Evolutionary conservation across 768 basidiomycete genomes (phyloP).

Genomic region (Crepidotus variabilis): DNA sequence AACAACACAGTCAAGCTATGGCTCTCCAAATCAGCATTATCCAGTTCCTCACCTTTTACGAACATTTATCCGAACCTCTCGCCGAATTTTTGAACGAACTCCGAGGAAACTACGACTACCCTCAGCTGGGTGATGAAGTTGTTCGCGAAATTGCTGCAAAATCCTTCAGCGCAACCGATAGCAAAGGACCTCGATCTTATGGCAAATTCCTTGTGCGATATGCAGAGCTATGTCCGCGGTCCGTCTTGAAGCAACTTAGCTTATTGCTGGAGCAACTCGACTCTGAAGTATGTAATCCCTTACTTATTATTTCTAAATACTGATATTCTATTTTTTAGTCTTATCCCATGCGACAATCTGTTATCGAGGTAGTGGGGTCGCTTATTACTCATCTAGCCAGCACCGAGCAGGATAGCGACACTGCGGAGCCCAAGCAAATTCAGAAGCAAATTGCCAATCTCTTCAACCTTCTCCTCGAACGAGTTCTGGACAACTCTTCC

Average conservation of each 20-base stretch:
- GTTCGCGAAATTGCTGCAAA: constrained; percentile 83
- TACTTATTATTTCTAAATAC: not conserved
- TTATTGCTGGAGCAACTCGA: constrained; percentile 84
- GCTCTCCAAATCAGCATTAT: constrained; percentile 88
- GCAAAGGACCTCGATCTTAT: constrained; percentile 83
- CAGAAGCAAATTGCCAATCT: constrained; percentile 77
- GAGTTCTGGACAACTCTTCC: constrained; percentile 83
- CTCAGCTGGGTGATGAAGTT: constrained; percentile 88
- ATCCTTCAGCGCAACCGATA: constrained; percentile 76
- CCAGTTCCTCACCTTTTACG: constrained; percentile 89
- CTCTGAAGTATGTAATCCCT: constrained; percentile 62
- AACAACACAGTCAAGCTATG: constrained; percentile 80
- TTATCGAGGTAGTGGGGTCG: constrained; percentile 85
- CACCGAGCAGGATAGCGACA: constrained; percentile 41
- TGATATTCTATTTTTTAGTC: constrained; percentile 46
- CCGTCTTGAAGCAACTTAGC: constrained; percentile 87
- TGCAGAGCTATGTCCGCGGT: constrained; percentile 73
- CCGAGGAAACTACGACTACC: constrained; percentile 82
- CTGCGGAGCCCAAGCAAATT: constrained; percentile 41
- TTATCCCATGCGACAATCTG: constrained; percentile 93
- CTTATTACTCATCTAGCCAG: constrained; percentile 82
- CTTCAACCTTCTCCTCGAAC: constrained; percentile 80
- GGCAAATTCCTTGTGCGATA: constrained; percentile 80
- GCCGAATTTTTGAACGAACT: constrained; percentile 83
- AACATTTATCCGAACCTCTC: constrained; percentile 92